A percentile compares a stretch with the other conserved stretches of the same genome.
Evolutionary conservation across 2,329 filamentous ascomycete genomes (phyloP).

Genomic region (Geoglossum cookeanum): DNA sequence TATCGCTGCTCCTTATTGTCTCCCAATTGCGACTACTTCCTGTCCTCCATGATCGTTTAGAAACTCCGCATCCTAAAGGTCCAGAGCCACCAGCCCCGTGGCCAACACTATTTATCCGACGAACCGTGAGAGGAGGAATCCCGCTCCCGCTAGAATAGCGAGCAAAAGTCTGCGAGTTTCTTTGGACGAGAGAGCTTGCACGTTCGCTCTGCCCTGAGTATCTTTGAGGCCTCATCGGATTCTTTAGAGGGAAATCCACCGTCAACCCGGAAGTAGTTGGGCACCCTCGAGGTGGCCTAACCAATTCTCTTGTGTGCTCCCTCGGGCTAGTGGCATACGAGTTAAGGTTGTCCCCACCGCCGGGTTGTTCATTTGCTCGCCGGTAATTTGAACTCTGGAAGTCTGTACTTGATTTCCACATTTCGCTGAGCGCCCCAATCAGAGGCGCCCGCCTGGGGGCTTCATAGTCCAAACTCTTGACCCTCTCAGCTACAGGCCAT

Average conservation of each 20-base stretch:
- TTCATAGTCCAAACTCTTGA: not conserved
- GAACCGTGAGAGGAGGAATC: not conserved
- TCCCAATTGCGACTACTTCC: conserved; percentile 1
- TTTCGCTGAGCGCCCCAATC: not conserved
- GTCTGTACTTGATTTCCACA: conserved; percentile 1
- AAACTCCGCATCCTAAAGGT: not conserved
- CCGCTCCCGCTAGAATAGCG: not conserved
- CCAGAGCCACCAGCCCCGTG: not conserved
- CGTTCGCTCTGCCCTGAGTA: not conserved
- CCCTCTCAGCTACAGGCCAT: conserved; percentile 1
- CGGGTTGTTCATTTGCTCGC: not conserved
- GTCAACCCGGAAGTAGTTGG: not conserved
- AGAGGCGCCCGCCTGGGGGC: not conserved
- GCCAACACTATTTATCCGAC: conserved; percentile 1
- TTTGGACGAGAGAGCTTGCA: not conserved
- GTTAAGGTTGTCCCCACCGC: not conserved
- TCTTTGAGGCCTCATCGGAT: not conserved
- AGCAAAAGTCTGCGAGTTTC: not conserved
- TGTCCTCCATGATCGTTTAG: not conserved
- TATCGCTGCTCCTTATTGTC: not conserved
- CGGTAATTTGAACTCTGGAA: conserved; percentile 1
- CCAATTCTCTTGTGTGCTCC: not conserved
- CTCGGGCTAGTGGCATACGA: not conserved
- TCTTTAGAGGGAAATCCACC: not conserved
- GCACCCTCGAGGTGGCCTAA: not conserved